A percentile compares a stretch with the other conserved stretches of the same genome.
Evolutionary conservation across 2,329 filamentous ascomycete genomes (phyloP).

Genomic region (Cryphonectria parasitica): DNA sequence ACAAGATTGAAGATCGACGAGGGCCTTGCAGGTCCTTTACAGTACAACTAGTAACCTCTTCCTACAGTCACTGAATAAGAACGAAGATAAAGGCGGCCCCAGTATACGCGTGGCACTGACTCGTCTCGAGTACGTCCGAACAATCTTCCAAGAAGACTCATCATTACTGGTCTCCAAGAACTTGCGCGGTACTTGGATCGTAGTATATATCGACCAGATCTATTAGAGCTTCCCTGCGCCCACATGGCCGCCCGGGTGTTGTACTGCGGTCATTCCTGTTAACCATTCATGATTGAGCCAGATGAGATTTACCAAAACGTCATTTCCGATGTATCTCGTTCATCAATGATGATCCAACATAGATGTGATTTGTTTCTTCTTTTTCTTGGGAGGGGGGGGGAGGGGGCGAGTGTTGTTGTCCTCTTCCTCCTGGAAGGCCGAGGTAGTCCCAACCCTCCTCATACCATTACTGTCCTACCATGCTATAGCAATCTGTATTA

Average conservation of each 20-base stretch:
- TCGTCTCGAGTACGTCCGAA: slow-evolving; percentile 1
- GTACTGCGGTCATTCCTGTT: neutral
- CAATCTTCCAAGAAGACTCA: neutral
- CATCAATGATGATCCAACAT: neutral
- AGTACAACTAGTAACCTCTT: neutral
- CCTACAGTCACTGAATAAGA: neutral
- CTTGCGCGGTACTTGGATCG: neutral
- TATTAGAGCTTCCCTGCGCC: slow-evolving; percentile 4
- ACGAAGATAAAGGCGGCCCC: neutral
- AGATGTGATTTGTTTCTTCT: neutral
- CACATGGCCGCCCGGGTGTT: slow-evolving; percentile 11
- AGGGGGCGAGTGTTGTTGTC: neutral
- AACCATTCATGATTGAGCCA: neutral
- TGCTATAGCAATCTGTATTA: no score
- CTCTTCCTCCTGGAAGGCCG: neutral
- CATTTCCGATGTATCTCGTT: neutral
- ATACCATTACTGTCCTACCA: no score
- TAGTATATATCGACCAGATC: neutral
- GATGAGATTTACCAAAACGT: neutral
- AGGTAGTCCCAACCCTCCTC: neutral
- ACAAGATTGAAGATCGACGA: neutral
- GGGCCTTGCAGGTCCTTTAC: neutral
- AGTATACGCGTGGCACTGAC: neutral
- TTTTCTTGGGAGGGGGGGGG: neutral
- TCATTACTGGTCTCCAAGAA: neutral